Conservation (phyloP, 106 monocot species). For the Cymbidium sinense region DNA sequence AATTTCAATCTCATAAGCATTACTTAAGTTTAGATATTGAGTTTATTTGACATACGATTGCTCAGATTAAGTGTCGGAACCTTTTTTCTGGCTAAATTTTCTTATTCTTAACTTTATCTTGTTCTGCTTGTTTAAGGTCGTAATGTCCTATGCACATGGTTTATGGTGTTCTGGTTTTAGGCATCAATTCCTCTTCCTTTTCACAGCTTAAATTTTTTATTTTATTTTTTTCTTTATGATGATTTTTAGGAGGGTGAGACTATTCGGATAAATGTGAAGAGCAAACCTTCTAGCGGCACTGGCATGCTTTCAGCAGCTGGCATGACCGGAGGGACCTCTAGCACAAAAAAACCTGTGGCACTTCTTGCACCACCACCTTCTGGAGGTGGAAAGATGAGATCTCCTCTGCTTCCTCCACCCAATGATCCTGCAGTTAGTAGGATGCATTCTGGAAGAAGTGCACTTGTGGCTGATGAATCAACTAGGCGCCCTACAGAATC, state of each 20-base stretch:
- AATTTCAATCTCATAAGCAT: not conserved
- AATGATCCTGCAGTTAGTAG: constrained; percentile 82
- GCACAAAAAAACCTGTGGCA: constrained; percentile 22
- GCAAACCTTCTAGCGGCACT: constrained; percentile 53
- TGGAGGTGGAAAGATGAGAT: constrained; percentile 57
- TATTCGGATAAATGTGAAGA: constrained; percentile 93
- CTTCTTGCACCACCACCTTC: constrained; percentile 73
- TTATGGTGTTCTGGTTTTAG: not conserved
- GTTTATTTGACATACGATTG: not conserved
- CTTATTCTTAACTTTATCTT: not conserved
- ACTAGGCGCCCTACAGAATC: constrained; percentile 32
- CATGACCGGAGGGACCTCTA: constrained; percentile 36
- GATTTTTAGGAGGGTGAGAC: constrained; percentile 85
- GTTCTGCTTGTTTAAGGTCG: not conserved
- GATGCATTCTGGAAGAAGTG: constrained; percentile 42
- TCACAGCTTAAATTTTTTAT: not conserved
- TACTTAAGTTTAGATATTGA: not conserved
- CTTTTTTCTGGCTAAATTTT: not conserved
- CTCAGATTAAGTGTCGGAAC: not conserved
- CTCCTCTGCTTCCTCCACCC: constrained; percentile 86
- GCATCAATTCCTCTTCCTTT: not conserved
- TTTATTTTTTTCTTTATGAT: not conserved
- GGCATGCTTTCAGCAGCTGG: constrained; percentile 88
- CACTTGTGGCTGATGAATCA: constrained; percentile 32
- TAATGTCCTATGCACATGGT: not conserved